Evolutionary conservation across 768 basidiomycete species (phyloP).

Genomic region (Exsudoporus frostii): DNA sequence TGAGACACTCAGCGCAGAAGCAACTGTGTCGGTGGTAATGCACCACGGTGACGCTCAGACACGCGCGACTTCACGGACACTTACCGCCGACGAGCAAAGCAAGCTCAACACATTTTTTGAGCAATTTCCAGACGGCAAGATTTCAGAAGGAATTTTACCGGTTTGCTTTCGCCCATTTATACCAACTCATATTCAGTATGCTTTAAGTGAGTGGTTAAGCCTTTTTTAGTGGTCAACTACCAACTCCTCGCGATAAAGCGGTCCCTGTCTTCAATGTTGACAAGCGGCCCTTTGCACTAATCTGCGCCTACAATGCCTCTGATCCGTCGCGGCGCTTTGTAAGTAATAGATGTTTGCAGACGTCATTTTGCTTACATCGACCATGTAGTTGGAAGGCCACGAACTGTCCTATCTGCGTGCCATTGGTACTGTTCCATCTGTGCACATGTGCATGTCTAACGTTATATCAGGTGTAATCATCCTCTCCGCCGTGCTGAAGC

Average conservation of each 20-base stretch:
- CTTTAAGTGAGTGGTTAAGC: conserved; percentile 59
- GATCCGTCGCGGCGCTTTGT: conserved; percentile 81
- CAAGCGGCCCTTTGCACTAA: conserved; percentile 84
- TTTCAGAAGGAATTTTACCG: conserved; percentile 85
- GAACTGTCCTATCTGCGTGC: conserved; percentile 90
- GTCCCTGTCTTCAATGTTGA: conserved; percentile 94
- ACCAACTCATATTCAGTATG: conserved; percentile 80
- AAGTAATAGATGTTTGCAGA: conserved; percentile 22
- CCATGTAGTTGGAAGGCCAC: conserved; percentile 74
- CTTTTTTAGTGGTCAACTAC: background rate
- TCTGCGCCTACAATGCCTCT: conserved; percentile 88
- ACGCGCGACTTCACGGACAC: conserved; percentile 49
- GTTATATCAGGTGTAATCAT: conserved; percentile 72
- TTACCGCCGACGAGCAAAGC: conserved; percentile 70
- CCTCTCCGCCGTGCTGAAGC: conserved; percentile 86
- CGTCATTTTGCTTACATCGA: conserved; percentile 7
- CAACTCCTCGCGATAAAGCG: conserved; percentile 39
- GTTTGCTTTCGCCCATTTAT: conserved; percentile 79
- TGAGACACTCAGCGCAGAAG: conserved; percentile 62
- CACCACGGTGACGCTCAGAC: conserved; percentile 62
- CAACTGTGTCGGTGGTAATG: conserved; percentile 63
- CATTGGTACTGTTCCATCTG: conserved; percentile 50
- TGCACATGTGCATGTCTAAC: background rate
- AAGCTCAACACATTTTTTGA: conserved; percentile 75
- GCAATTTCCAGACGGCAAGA: conserved; percentile 79